Evolutionary conservation across 106 monocot genomes (phyloP).

Genomic region (Dendrobium huoshanense): DNA sequence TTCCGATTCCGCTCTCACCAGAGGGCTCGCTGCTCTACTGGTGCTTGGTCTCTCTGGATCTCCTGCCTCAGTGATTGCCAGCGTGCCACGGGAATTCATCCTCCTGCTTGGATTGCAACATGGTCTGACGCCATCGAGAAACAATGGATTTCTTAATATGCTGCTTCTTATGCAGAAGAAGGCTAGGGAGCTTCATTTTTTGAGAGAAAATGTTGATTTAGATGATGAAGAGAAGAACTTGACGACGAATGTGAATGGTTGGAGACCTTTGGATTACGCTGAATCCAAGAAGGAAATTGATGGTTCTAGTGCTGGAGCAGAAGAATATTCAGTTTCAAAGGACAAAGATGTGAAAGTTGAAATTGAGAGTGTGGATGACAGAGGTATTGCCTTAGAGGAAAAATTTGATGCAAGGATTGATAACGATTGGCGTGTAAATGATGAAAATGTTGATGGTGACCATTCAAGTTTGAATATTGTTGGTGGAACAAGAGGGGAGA

Average conservation of each 20-base stretch:
- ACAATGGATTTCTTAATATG: conserved; percentile 92
- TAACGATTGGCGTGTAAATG: no score
- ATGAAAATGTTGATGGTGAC: background rate
- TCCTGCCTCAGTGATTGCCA: conserved; percentile 23
- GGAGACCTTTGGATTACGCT: conserved; percentile 2
- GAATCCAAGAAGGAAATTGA: background rate
- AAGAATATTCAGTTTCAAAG: background rate
- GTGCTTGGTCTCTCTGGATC: conserved; percentile 64
- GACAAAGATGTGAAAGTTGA: background rate
- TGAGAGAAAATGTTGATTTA: background rate
- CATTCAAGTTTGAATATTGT: background rate
- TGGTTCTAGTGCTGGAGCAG: background rate
- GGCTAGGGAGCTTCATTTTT: conserved; percentile 35
- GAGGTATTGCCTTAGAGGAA: background rate
- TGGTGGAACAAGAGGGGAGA: conserved; percentile 36
- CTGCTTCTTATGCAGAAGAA: conserved; percentile 77
- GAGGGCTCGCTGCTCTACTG: conserved; percentile 72
- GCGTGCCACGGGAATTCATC: conserved; percentile 57
- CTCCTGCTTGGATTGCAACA: conserved; percentile 65
- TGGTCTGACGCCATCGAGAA: conserved; percentile 74
- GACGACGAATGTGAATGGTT: conserved; percentile 1
- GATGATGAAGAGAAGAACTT: background rate
- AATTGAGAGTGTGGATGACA: background rate
- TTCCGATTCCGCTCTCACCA: conserved; percentile 74
- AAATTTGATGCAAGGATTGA: background rate